Base-by-base conservation (phyloP, 2,329 filamentous ascomycete genomes). In the Zopfia rhizophila region DNA sequence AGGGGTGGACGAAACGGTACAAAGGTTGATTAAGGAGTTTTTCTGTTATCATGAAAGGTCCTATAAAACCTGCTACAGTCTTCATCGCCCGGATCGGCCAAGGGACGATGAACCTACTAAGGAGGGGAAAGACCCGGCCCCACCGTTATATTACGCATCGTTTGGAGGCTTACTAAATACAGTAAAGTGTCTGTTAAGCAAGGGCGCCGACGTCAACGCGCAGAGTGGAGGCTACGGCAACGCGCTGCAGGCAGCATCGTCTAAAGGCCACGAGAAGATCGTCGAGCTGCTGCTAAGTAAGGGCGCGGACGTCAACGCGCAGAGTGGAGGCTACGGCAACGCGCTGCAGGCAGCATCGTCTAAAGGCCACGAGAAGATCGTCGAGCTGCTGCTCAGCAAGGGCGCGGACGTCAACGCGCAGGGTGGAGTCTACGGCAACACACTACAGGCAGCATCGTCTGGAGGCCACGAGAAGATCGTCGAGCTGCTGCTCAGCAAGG, bases 181-280 rank as follows among this genome's bases (percentile, higher is more conserved):
- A 12, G 29, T 35, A n/a, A 27, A 19, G n/a, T 11, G 33, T 18
- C 28, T 47, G 23, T 19, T 37, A 7, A 27, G 43, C 7, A 30
- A 42, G 13, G 38, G 38, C 18, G 31, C 45, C 19, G 21, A 46
- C 36, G 13, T 37, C 24, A 46, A 46, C 29, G 33, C 36, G 21
- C 37, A 47, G 23, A 29, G 37, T 41, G 44, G 45, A 48, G 17
- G 16, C 22, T 38, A 38, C 27, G 32, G 37, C 29, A 19, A 42
- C 29, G 39, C n/a, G n/a, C n/a, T n/a, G n/a, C n/a, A n/a, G n/a
- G n/a, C n/a, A n/a, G n/a, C n/a, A n/a, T n/a, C n/a, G n/a, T n/a
- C n/a, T n/a, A n/a, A n/a, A n/a, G n/a, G n/a, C n/a, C n/a, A n/a
- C n/a, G n/a, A n/a, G n/a, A n/a, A n/a, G n/a, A n/a, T n/a, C n/a